Percentiles rank a stretch among this genome's conserved stretches.
These are phyloP conservation scores for Geum urbanum DNA, from an alignment of 306 rosid genomes.

Conservation along the genomic window DNA sequence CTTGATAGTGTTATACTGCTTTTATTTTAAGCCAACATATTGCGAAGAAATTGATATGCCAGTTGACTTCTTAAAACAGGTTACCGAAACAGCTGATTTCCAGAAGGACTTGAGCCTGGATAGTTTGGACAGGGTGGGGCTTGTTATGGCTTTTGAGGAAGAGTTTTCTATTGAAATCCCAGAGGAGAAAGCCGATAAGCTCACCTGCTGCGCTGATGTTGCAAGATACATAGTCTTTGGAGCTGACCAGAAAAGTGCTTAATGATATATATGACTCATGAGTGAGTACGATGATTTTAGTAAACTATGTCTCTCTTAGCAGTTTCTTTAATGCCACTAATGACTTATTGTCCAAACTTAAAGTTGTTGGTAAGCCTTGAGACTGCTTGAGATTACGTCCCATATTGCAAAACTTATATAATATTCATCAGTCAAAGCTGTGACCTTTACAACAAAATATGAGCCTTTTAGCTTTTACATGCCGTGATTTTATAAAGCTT, in stretches of 20 bases:
- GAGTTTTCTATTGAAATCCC: conserved; percentile 78
- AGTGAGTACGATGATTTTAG: neutral
- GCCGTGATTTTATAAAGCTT: neutral
- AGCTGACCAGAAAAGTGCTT: conserved; percentile 33
- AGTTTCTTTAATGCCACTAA: conserved; percentile 4
- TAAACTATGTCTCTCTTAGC: neutral
- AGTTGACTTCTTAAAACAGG: conserved; percentile 38
- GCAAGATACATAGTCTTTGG: conserved; percentile 53
- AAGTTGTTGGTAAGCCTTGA: conserved; percentile 6
- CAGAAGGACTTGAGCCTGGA: conserved; percentile 75
- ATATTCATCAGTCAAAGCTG: neutral
- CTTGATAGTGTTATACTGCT: neutral
- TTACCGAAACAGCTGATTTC: conserved; percentile 71
- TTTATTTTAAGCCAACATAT: neutral
- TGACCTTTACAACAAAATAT: neutral
- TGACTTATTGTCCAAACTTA: conserved; percentile 17
- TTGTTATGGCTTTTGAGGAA: conserved; percentile 75
- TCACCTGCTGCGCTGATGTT: conserved; percentile 65
- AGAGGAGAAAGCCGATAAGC: conserved; percentile 74
- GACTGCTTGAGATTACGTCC: conserved; percentile 14
- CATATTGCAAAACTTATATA: conserved; percentile 5
- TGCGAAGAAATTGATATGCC: conserved; percentile 15
- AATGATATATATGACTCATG: conserved; percentile 16
- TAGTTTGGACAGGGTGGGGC: conserved; percentile 77
- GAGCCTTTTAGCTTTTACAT: conserved; percentile 2